Evolutionary conservation across 2,329 filamentous ascomycete genomes (phyloP), one percentile per base, ranked within the genome.

Genomic region (Neonectria punicea): DNA sequence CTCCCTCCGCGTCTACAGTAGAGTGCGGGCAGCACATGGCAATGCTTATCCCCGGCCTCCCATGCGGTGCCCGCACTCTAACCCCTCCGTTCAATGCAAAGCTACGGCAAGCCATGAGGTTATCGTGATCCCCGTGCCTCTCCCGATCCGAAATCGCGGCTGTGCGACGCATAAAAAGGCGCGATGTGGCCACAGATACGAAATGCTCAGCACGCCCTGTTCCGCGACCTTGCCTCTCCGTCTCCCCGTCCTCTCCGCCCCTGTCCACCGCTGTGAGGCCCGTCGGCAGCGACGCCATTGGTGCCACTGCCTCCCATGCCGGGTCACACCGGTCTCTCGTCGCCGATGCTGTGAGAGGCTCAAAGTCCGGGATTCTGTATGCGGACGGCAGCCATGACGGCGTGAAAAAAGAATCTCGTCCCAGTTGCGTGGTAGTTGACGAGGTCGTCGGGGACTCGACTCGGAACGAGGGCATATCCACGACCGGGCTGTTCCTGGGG

Each of bases 251-350:
- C 16, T 61, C 34, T 47, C 36, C 18, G 30, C 22, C 41, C 43
- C 32, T 25, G 25, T 41, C 47, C 51, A 36, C 44, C 43, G 32
- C 47, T 39, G 43, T 51, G 36, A 65, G 53, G 43, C 16, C 39
- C 44, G 43, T 55, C 58, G 34, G 20, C 30, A 46, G 32, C 51
- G 30, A 63, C 57, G 51, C 67, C 66, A 65, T 57, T 59, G 8
- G 58, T 70, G 43, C 54, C 46, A 71, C 70, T 41, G 39, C 55
- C 54, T 56, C 36, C 53, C 53, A 61, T 57, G 55, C 43, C 51
- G 71, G 69, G 56, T 43, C 32, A 62, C 70, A 54, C 46, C 39
- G 34, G 46, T 57, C 63, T 66, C 53, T 57, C 60, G 36, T 64
- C 54, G 58, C 53, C 41, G 53, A 60, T 64, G 63, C 60, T 64